Base-by-base conservation (phyloP, 352 stramenopile genomes). In the Phytophthora pluvialis region DNA sequence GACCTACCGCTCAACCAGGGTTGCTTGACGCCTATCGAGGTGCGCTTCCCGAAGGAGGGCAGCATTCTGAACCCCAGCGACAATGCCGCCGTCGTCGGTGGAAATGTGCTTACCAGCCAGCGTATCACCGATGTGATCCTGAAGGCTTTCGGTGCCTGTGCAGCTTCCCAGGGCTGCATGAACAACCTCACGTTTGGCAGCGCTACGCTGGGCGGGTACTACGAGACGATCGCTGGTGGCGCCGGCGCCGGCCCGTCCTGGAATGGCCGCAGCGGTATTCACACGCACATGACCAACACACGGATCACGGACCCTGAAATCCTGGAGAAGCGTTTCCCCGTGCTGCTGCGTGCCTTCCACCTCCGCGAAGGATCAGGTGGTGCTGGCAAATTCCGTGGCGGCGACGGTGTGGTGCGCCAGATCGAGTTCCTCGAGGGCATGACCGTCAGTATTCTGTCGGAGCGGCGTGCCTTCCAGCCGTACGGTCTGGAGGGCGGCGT, bases 271-370 rank as follows among this genome's bases (percentile, higher is more conserved):
- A 98, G 91, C 67, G 98, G 97, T 8, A 96, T 99, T 44, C 97
- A 99, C 77, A 99, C 97, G 18, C 97, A 99, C 78, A 99, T 99
- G 88, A 99, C 98, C 43, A 99, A 99, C 85, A 99, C 98, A 16
- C 90, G 98, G 16, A 99, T 99, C 69, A 99, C 97, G 16, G 98
- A 99, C 75, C 96, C 97, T n/a, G 97, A 99, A 75, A 99, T 99
- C 70, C 67, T 99, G 5, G 98, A 99, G 77, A 94, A 98, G 60
- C 81, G 97, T 2, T 99, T 97, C 72, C 96, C 96, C 0, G 83
- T 98, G 33, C 69, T 98, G 21, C 72, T 98, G 35, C 75, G 80
- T 16, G 86, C 80, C 7, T 98, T 98, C 68, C 81, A 92, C 35
- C 66, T 98, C 31, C 85, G 92, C 31, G 60, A 88, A 50, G 79